These are phyloP conservation scores for Lachnellula arida DNA, from an alignment of 2,329 filamentous ascomycete species.

Conservation along the genomic window DNA sequence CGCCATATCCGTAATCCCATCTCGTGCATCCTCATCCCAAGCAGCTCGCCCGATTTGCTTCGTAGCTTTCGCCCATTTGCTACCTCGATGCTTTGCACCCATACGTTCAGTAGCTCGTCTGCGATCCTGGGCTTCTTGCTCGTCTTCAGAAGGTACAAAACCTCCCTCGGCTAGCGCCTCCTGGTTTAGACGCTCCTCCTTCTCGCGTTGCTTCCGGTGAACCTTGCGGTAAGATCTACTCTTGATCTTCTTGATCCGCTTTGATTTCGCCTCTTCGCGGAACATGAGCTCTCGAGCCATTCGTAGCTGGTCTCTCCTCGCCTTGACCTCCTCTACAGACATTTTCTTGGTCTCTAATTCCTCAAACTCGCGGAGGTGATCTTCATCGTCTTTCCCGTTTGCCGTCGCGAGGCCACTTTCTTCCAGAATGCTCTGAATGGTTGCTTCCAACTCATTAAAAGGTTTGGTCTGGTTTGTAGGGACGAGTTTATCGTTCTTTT, in stretches of 20 bases:
- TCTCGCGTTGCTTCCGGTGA: conserved; percentile 73
- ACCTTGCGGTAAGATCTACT: conserved; percentile 91
- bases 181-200: conserved; percentile 51
- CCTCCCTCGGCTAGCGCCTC: conserved; percentile 55
- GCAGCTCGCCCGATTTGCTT: conserved; percentile 59
- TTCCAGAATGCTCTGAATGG: conserved; percentile 83
- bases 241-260: conserved; percentile 98
- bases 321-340: conserved; percentile 67
- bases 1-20: conserved; percentile 60
- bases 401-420: conserved; percentile 70
- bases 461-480: conserved; percentile 61
- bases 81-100: conserved; percentile 64
- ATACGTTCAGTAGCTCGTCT: conserved; percentile 64
- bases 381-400: conserved; percentile 56
- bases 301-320: conserved; percentile 68
- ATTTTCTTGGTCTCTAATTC: conserved; percentile 67
- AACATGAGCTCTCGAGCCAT: conserved; percentile 81
- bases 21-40: conserved; percentile 68
- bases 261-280: conserved; percentile 80
- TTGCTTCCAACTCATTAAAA: conserved; percentile 75
- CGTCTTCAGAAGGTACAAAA: conserved; percentile 57
- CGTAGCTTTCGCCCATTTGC: conserved; percentile 67
- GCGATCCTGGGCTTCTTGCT: conserved; percentile 59
- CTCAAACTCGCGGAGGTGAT: conserved; percentile 64
- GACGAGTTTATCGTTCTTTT: conserved; percentile 58